Evolutionary conservation across 257 asterid species (phyloP).

Genomic region (Solanum habrochaites): DNA sequence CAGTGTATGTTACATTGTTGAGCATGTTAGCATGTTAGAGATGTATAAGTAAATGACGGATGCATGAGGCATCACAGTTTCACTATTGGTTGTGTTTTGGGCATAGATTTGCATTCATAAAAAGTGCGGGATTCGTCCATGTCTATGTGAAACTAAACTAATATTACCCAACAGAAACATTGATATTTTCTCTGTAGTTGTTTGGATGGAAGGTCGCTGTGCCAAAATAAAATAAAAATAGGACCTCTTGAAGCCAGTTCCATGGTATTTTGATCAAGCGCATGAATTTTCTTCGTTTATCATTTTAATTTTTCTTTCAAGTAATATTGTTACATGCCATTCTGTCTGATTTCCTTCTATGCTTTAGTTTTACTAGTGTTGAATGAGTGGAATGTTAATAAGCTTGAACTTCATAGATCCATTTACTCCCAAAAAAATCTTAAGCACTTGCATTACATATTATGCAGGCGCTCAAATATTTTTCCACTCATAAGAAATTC

Average conservation of each 20-base stretch:
- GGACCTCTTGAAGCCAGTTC: not conserved
- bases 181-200: not conserved
- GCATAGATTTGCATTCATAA: not conserved
- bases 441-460: not conserved
- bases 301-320: not conserved
- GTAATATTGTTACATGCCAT: not conserved
- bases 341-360: not conserved
- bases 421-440: not conserved
- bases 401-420: not conserved
- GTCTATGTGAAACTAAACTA: not conserved
- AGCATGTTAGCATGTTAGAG: not conserved
- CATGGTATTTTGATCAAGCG: not conserved
- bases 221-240: not conserved
- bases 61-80: not conserved
- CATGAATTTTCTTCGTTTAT: not conserved
- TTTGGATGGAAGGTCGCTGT: not conserved
- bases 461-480: slow-evolving; percentile 74
- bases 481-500: slow-evolving; percentile 42
- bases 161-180: not conserved
- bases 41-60: not conserved
- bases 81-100: not conserved
- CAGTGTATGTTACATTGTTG: not conserved
- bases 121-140: not conserved
- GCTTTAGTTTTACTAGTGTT: not conserved
- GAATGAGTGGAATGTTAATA: not conserved